Base-by-base conservation (phyloP, 306 rosid genomes). In the Herpetospermum pedunculosum region DNA sequence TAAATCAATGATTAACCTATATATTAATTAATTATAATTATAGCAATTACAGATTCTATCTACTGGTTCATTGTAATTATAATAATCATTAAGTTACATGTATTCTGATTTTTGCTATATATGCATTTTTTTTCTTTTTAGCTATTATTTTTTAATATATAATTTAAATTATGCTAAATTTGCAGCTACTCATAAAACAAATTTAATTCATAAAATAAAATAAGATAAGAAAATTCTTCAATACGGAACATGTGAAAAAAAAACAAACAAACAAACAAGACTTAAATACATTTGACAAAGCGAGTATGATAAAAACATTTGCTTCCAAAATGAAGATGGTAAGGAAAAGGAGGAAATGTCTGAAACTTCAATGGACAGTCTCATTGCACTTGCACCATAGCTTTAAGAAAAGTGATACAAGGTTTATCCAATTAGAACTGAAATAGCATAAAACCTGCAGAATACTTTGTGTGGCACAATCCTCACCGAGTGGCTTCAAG, bases 391-490 rank as follows among this genome's bases (percentile, higher is more conserved):
- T 59, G 37, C 47, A 46, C 23, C 40, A 70, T 25, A 29, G n/a
- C 43, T 46, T 28, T 49, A 32, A 70, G 75, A 71, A 15, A 71
- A 48, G 43, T 16, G 40, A 47, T 34, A 52, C 10, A 70, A 70
- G 41, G 43, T 70, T 47, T 70, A 41, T 67, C 73, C 73, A 72
- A 49, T 4, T 21, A 50, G 34, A 37, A 54, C 50, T 32, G 50
- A 74, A 26, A 53, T 69, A 50, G 47, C 41, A 54, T 35, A 26
- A 43, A 30, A 93, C 98, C 97, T 93, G 98, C 80, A 93, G 81
- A 93, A 93, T 89, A 82, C 93, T 90, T 85, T 93, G 97, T 75
- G 92, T 89, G 72, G 97, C 98, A 93, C 98, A 93, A 79, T 88
- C 98, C 65, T 90, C 84, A 41, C 89, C 98, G 5, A 93, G 85